Percentiles rank a stretch among this genome's conserved stretches.
Evolutionary conservation across 352 stramenopile species (phyloP).

Genomic region (Peronosclerospora sorghi): DNA sequence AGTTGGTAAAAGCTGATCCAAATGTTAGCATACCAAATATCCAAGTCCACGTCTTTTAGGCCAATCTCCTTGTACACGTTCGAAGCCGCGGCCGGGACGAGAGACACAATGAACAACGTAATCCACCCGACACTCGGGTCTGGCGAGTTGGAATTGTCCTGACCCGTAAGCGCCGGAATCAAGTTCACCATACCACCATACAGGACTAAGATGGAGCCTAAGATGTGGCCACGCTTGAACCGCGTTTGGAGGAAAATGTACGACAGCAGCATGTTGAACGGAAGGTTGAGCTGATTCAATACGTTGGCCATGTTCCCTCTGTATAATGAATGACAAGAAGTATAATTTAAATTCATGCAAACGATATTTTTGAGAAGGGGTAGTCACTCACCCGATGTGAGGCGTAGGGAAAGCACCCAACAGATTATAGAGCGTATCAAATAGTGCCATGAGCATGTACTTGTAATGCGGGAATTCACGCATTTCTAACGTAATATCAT

Average conservation of each 20-base stretch:
- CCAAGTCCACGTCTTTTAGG: conserved; percentile 78
- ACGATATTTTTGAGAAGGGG: neutral
- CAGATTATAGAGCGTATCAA: conserved; percentile 79
- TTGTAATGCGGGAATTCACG: conserved; percentile 79
- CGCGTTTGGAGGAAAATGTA: conserved; percentile 67
- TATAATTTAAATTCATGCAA: neutral
- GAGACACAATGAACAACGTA: conserved; percentile 61
- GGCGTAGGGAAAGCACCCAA: conserved; percentile 72
- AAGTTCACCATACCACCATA: conserved; percentile 80
- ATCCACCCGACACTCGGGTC: conserved; percentile 73
- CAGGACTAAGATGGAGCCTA: conserved; percentile 75
- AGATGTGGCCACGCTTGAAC: conserved; percentile 77
- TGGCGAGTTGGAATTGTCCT: conserved; percentile 55
- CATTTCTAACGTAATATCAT: conserved; percentile 81
- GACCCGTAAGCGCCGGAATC: conserved; percentile 63
- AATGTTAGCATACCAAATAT: conserved; percentile 84
- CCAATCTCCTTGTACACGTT: conserved; percentile 87
- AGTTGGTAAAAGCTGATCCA: conserved; percentile 83
- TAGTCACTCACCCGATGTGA: conserved; percentile 63
- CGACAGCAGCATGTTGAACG: conserved; percentile 81
- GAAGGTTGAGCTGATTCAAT: conserved; percentile 73
- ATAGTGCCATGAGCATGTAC: conserved; percentile 76
- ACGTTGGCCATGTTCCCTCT: conserved; percentile 82
- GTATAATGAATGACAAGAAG: neutral
- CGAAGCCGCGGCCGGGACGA: conserved; percentile 53